These are phyloP conservation scores for Solanum phureja DNA, from an alignment of 257 asterid species.

Conservation along the genomic window DNA sequence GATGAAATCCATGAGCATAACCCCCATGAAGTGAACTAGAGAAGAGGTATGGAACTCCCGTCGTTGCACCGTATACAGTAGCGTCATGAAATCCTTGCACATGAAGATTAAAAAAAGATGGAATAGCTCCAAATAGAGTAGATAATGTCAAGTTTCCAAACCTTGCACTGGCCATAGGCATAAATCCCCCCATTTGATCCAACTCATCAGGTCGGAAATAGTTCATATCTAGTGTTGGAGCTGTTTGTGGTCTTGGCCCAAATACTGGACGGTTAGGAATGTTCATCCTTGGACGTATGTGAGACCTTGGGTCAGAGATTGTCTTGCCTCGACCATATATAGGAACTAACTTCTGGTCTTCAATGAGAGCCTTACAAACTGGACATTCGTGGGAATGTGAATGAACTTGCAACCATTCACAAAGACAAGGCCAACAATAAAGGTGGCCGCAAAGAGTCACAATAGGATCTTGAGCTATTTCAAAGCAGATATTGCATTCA, in stretches of 20 bases:
- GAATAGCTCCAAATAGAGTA: constrained; percentile 50
- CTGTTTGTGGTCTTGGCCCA: constrained; percentile 67
- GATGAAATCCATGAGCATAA: constrained; percentile 62
- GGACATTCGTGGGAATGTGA: constrained; percentile 88
- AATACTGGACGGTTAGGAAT: constrained; percentile 55
- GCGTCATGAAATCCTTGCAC: constrained; percentile 65
- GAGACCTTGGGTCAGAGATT: constrained; percentile 38
- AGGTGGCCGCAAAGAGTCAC: constrained; percentile 97
- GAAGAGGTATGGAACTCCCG: constrained; percentile 59
- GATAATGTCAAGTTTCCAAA: constrained; percentile 56
- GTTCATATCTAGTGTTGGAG: constrained; percentile 43
- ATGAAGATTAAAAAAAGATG: constrained; percentile 60
- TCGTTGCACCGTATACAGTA: constrained; percentile 66
- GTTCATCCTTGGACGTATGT: constrained; percentile 20
- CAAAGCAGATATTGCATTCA: constrained; percentile 90
- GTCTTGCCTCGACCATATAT: constrained; percentile 82
- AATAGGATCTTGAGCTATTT: constrained; percentile 77
- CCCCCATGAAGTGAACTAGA: constrained; percentile 69
- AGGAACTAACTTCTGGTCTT: constrained; percentile 72
- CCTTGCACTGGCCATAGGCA: constrained; percentile 61
- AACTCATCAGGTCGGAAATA: constrained; percentile 36
- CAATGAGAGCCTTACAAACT: constrained; percentile 71
- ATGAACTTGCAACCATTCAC: constrained; percentile 81
- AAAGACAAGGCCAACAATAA: constrained; percentile 97
- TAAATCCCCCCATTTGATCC: constrained; percentile 31